Conservation (phyloP, 345 rosid species). For the Syzygium aromaticum region DNA sequence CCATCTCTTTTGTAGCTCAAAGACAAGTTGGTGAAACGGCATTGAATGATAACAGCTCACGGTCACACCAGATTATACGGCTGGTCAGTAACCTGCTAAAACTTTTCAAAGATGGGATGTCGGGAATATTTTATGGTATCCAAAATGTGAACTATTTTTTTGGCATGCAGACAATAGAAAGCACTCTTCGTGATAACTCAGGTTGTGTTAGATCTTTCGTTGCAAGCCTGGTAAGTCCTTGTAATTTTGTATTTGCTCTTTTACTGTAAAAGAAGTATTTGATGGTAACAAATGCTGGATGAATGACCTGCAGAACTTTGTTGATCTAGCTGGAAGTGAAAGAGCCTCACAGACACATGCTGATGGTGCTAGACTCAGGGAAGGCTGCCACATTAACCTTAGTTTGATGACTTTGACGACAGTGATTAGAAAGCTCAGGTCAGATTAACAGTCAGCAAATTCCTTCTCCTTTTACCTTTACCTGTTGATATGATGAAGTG, state of each 20-base stretch:
- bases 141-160: slow-evolving; percentile 7
- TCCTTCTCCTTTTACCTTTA: neutral
- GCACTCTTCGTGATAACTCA: slow-evolving; percentile 89
- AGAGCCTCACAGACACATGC: slow-evolving; percentile 96
- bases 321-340: slow-evolving; percentile 99
- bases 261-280: neutral
- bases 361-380: slow-evolving; percentile 94
- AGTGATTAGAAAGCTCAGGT: slow-evolving; percentile 97
- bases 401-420: slow-evolving; percentile 99
- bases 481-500: neutral
- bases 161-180: slow-evolving; percentile 68
- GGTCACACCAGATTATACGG: slow-evolving; percentile 97
- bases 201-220: slow-evolving; percentile 92
- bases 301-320: slow-evolving; percentile 72
- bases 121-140: neutral
- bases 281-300: neutral
- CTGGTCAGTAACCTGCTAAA: slow-evolving; percentile 45
- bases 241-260: neutral
- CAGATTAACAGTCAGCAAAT: neutral
- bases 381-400: slow-evolving; percentile 98
- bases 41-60: slow-evolving; percentile 89
- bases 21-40: slow-evolving; percentile 99
- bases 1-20: slow-evolving; percentile 51
- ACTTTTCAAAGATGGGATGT: neutral
- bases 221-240: slow-evolving; percentile 76